These are phyloP conservation scores for Colletotrichum cereale DNA, from an alignment of 2,329 filamentous ascomycete genomes.

Conservation along the genomic window DNA sequence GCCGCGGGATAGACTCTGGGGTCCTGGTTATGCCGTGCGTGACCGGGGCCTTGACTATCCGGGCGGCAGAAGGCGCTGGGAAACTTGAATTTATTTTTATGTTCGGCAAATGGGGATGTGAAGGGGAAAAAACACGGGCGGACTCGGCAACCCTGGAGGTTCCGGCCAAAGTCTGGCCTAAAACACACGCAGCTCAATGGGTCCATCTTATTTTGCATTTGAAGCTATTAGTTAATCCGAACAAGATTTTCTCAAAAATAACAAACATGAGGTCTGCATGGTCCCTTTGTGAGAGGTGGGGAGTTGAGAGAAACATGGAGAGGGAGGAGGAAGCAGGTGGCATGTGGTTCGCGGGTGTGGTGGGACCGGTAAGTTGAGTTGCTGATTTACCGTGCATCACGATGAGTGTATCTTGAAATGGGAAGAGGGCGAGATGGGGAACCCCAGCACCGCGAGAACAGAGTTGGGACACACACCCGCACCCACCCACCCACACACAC, in stretches of 20 bases:
- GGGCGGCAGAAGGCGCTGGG: conserved; percentile 46
- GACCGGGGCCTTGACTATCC: not conserved
- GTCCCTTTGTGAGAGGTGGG: not conserved
- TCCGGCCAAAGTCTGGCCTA: conserved; percentile 49
- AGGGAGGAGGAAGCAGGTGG: not conserved
- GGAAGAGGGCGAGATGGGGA: not conserved
- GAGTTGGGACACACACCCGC: conserved; percentile 19
- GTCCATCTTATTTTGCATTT: conserved; percentile 48
- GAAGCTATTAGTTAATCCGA: conserved; percentile 60
- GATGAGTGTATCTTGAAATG: not conserved
- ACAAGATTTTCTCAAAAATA: conserved; percentile 44
- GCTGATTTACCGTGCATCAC: not conserved
- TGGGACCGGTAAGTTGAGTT: not conserved
- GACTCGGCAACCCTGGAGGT: conserved; percentile 44
- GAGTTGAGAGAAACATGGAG: not conserved
- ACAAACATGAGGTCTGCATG: not conserved
- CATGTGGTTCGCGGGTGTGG: not conserved
- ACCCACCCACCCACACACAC: too few species aligned
- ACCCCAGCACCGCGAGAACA: not conserved
- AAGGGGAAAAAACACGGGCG: conserved; percentile 3
- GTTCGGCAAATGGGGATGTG: conserved; percentile 39
- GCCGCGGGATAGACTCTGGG: conserved; percentile 18
- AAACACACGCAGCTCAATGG: conserved; percentile 52
- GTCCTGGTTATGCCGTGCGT: conserved; percentile 31
- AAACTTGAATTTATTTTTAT: conserved; percentile 47